Conservation (phyloP, 2,329 filamentous ascomycete species). For the Sporothrix humicola region DNA sequence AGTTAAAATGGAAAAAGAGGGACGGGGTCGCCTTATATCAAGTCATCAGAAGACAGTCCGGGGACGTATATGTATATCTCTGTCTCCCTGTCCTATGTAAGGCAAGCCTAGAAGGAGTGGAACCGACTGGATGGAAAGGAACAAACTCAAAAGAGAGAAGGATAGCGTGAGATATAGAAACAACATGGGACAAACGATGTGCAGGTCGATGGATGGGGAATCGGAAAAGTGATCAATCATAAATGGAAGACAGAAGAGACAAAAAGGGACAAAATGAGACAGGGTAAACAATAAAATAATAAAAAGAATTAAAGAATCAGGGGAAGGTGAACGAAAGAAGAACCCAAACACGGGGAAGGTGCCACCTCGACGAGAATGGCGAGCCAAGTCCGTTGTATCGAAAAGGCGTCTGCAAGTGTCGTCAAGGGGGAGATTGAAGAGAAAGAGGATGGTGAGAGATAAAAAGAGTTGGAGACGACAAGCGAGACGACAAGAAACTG, state of each 20-base stretch:
- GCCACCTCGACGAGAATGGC: not conserved
- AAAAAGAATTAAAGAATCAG: too few species aligned
- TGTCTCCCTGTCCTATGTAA: not conserved
- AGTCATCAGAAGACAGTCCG: not conserved
- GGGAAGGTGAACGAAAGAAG: too few species aligned
- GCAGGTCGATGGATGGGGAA: not conserved
- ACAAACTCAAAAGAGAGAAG: not conserved
- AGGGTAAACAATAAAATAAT: too few species aligned
- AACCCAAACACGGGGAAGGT: too few species aligned
- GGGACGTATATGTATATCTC: not conserved
- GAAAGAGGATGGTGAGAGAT: not conserved
- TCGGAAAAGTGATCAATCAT: not conserved
- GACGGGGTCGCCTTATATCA: conserved; percentile 4
- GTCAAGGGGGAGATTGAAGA: not conserved
- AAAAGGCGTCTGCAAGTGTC: conserved; percentile 4
- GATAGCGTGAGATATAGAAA: not conserved
- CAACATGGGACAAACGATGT: not conserved
- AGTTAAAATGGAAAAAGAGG: not conserved
- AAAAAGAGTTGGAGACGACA: not conserved
- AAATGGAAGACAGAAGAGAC: not conserved
- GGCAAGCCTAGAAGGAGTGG: conserved; percentile 8
- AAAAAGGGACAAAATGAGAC: not conserved
- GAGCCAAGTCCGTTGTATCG: not conserved
- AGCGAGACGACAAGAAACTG: conserved; percentile 4
- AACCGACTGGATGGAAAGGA: not conserved